Evolutionary conservation across 176 grass and related monocot species (phyloP), one percentile per base, ranked within the genome.

Genomic region (Pharus latifolius): DNA sequence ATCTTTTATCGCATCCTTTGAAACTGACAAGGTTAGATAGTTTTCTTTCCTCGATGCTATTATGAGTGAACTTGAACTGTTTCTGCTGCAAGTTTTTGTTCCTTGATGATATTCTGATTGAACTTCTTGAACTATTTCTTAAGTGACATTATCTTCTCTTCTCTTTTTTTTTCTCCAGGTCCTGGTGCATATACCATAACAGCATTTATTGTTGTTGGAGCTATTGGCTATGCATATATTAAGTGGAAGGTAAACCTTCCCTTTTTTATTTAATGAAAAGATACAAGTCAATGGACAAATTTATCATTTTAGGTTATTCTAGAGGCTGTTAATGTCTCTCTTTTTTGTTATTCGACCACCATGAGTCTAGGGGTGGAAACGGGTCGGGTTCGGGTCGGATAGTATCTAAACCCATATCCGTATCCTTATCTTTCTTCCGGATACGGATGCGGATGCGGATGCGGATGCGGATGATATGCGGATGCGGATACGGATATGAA

Each of bases 201-300:
- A 57, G 48, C 56, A 47, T 7, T 96, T 30, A 65, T 88, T 35
- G 67, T 86, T 82, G 81, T 82, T 41, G 85, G 92, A 30, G 66
- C 64, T 74, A 73, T 88, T 61, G 88, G 84, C 70, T 96, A 91
- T 52, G 47, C 52, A 20, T 88, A 83, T 63, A 78, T 96, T 49
- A 87, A 80, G 69, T 91, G 84, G 92, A 96, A 96, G 88, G 88
- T 96, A 83, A 63, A 28, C 14, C 33, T 46, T 65, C 15, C 15
- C 44, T 46, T 44, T 64, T 23, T 65, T 12, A 49, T 6, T 4
- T 31, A 5, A 70, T 45, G 11, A 16, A 54, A 76, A 7, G 58
- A 1, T 40, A 65, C 13, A 31, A 5, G 37, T 26, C 33, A 44
- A 16, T 61, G 38, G 20, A 46, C 13, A 63, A 45, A 27, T 73